phyloP scores from a whole-genome alignment of 2,329 filamentous ascomycete genomes.

The Cryphonectria naterciae region DNA sequence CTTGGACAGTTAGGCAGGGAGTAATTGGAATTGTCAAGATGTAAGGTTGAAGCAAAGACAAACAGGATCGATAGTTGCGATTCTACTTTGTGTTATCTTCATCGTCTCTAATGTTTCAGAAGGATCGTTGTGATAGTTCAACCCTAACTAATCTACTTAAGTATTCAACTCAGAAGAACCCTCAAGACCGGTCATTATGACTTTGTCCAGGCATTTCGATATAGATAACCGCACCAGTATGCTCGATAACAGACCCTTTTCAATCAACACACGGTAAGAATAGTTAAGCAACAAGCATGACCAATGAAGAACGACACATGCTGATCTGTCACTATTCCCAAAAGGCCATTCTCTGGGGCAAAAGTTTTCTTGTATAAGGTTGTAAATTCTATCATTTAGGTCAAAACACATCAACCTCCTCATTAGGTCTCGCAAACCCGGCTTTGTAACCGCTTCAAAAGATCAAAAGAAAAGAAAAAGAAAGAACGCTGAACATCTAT shows the following conservation, averaged over 20 bases:
- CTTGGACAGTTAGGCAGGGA: too few species aligned
- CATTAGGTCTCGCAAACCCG: background rate
- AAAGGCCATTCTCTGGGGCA: background rate
- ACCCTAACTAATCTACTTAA: too few species aligned
- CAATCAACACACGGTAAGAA: too few species aligned
- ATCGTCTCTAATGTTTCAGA: too few species aligned
- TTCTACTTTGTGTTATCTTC: too few species aligned
- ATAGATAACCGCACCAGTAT: background rate
- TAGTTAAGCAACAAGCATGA: too few species aligned
- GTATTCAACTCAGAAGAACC: background rate
- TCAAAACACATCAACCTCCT: background rate
- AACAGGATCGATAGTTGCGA: too few species aligned
- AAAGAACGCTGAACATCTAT: background rate
- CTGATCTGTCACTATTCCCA: background rate
- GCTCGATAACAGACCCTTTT: too few species aligned
- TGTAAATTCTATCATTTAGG: background rate
- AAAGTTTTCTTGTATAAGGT: background rate
- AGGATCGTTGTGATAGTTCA: too few species aligned
- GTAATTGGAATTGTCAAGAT: too few species aligned
- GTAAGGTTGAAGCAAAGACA: too few species aligned
- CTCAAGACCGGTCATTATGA: background rate
- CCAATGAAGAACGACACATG: too few species aligned
- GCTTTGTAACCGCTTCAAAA: background rate
- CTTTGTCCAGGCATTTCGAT: background rate
- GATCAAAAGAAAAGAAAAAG: background rate